These are phyloP conservation scores for Dictyostelium citrinum DNA, from an alignment of 78 protist species.

Conservation along the genomic window DNA sequence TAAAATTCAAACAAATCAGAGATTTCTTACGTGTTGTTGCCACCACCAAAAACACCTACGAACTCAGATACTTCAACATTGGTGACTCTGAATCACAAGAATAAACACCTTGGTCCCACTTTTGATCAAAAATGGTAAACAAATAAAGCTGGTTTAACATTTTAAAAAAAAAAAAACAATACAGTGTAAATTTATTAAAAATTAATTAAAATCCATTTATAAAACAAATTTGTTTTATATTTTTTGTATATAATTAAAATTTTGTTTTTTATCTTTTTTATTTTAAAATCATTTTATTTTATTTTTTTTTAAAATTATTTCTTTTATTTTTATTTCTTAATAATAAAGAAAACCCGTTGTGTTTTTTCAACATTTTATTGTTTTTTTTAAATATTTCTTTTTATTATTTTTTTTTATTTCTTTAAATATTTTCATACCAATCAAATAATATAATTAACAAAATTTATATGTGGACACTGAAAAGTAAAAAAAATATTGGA, in stretches of 20 bases:
- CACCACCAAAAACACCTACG: slow-evolving; percentile 84
- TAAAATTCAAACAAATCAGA: slow-evolving; percentile 91
- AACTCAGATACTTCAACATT: slow-evolving; percentile 89
- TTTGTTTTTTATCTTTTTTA: background rate
- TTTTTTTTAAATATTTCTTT: too few species aligned
- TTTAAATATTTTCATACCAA: too few species aligned
- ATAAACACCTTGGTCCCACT: background rate
- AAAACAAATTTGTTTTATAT: too few species aligned
- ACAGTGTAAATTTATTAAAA: background rate
- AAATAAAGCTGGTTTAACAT: background rate
- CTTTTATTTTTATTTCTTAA: too few species aligned
- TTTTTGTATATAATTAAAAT: background rate
- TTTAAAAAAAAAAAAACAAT: background rate
- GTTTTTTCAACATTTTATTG: too few species aligned
- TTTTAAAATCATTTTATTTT: too few species aligned
- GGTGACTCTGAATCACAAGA: slow-evolving; percentile 68
- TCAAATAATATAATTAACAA: too few species aligned
- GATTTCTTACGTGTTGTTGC: slow-evolving; percentile 96
- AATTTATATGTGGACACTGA: too few species aligned
- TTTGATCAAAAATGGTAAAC: background rate
- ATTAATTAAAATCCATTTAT: background rate
- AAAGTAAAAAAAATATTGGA: too few species aligned
- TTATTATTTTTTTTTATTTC: too few species aligned
- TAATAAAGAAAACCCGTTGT: too few species aligned
- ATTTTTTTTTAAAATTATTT: too few species aligned